These are phyloP conservation scores for Chalciporus sphaerocephalus DNA, from an alignment of 768 basidiomycete species.

Conservation along the genomic window DNA sequence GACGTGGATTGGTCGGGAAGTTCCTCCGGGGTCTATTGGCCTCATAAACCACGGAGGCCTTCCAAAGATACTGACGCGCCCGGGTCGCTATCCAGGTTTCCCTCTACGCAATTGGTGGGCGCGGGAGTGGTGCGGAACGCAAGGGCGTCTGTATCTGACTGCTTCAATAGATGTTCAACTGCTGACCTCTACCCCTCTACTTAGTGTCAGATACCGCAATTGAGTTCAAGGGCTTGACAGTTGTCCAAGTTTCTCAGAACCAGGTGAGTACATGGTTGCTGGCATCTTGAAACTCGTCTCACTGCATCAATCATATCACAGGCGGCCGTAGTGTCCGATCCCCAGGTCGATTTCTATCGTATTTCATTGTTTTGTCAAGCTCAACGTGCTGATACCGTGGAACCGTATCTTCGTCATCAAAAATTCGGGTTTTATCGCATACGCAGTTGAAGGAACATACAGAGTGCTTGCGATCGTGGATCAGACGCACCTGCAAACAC, in stretches of 20 bases:
- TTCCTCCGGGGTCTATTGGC: slow-evolving; percentile 68
- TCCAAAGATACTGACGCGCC: slow-evolving; percentile 68
- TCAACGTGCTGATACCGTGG: slow-evolving; percentile 15
- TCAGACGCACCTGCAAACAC: slow-evolving; percentile 68
- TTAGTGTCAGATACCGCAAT: slow-evolving; percentile 80
- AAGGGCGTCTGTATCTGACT: slow-evolving; percentile 48
- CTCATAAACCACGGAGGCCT: slow-evolving; percentile 79
- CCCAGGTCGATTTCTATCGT: slow-evolving; percentile 36
- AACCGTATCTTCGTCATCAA: slow-evolving; percentile 80
- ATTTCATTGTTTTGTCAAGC: background rate
- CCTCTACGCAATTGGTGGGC: slow-evolving; percentile 86
- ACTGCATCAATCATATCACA: slow-evolving; percentile 6
- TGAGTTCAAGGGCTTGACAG: slow-evolving; percentile 71
- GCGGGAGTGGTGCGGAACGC: slow-evolving; percentile 62
- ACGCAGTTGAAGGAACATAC: slow-evolving; percentile 74
- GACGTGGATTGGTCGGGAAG: slow-evolving; percentile 67
- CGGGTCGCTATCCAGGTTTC: slow-evolving; percentile 74
- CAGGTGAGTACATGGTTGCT: slow-evolving; percentile 35
- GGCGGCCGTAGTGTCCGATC: slow-evolving; percentile 73
- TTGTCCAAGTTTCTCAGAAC: slow-evolving; percentile 88
- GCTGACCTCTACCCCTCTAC: background rate
- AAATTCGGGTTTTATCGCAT: slow-evolving; percentile 74
- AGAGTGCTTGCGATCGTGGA: slow-evolving; percentile 76
- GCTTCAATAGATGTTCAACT: background rate
- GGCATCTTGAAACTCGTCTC: background rate